Conservation (phyloP, 2,329 filamentous ascomycete genomes). For the Apiospora saccharicola region DNA sequence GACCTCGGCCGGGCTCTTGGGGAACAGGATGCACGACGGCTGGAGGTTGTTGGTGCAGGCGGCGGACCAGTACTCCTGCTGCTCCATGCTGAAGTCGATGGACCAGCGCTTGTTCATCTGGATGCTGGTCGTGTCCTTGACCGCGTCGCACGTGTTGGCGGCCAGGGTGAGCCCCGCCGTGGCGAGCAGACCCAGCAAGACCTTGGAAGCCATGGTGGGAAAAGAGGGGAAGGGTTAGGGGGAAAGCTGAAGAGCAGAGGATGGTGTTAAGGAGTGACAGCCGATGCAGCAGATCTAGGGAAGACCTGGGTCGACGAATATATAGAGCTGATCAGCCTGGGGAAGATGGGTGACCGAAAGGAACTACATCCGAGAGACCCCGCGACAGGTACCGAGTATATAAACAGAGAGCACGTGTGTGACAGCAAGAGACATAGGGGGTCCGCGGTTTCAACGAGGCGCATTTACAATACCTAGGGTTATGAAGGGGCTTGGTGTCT, state of each 20-base stretch:
- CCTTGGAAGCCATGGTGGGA: slow-evolving; percentile 13
- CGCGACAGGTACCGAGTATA: background rate
- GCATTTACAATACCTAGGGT: background rate
- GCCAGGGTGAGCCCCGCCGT: slow-evolving; percentile 25
- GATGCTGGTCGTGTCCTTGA: slow-evolving; percentile 43
- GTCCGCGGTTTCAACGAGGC: background rate
- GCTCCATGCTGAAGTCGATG: slow-evolving; percentile 45
- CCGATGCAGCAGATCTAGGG: slow-evolving; percentile 7
- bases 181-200: slow-evolving; percentile 16
- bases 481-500: slow-evolving; percentile 1
- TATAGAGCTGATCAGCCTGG: background rate
- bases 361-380: background rate
- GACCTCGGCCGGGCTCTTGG: slow-evolving; percentile 58
- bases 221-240: background rate
- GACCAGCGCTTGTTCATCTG: slow-evolving; percentile 42
- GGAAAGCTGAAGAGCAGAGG: slow-evolving; percentile 11
- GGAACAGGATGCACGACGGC: slow-evolving; percentile 56
- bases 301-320: slow-evolving; percentile 14
- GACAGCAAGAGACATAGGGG: background rate
- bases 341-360: background rate
- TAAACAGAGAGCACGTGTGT: background rate
- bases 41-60: slow-evolving; percentile 48
- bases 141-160: slow-evolving; percentile 47
- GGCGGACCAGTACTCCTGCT: slow-evolving; percentile 55
- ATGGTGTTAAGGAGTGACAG: background rate